phyloP scores from a whole-genome alignment of 2,329 filamentous ascomycete species.

The Zasmidium cellare region DNA sequence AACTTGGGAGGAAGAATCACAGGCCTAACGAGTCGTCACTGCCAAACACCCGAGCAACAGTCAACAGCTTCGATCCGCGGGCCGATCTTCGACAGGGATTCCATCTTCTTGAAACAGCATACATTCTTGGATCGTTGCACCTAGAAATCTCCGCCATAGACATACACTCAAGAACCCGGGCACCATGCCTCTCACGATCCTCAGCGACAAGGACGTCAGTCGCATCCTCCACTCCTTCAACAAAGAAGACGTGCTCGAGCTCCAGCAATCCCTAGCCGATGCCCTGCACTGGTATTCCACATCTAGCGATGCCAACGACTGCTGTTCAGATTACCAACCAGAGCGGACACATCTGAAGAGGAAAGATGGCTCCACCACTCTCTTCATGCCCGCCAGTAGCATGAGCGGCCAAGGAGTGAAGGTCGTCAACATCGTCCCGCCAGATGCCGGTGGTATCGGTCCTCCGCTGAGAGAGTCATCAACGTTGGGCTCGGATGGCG shows the following conservation, averaged over 20 bases:
- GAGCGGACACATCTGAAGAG: constrained; percentile 61
- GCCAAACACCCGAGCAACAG: too few relatives aligned
- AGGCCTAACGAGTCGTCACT: too few relatives aligned
- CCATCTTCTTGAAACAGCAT: not conserved
- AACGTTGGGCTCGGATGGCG: constrained; percentile 23
- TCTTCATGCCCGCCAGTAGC: constrained; percentile 68
- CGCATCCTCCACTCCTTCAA: constrained; percentile 56
- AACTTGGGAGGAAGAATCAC: too few relatives aligned
- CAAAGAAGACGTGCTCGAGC: constrained; percentile 56
- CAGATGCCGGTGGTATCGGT: constrained; percentile 27
- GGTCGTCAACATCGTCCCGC: constrained; percentile 57
- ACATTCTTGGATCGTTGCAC: not conserved
- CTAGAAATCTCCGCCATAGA: not conserved
- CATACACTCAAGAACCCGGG: not conserved
- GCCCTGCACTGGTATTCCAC: constrained; percentile 67
- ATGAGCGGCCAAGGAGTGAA: constrained; percentile 63
- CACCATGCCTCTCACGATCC: constrained; percentile 60
- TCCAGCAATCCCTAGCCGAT: constrained; percentile 60
- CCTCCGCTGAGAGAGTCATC: constrained; percentile 28
- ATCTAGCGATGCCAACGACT: constrained; percentile 57
- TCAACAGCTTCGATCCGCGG: too few relatives aligned
- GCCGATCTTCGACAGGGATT: too few relatives aligned
- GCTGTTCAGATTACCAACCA: constrained; percentile 62
- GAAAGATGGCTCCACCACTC: constrained; percentile 61
- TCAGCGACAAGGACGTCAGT: constrained; percentile 58